phyloP scores from a whole-genome alignment of 768 basidiomycete genomes.

The Daedalea quercina region DNA sequence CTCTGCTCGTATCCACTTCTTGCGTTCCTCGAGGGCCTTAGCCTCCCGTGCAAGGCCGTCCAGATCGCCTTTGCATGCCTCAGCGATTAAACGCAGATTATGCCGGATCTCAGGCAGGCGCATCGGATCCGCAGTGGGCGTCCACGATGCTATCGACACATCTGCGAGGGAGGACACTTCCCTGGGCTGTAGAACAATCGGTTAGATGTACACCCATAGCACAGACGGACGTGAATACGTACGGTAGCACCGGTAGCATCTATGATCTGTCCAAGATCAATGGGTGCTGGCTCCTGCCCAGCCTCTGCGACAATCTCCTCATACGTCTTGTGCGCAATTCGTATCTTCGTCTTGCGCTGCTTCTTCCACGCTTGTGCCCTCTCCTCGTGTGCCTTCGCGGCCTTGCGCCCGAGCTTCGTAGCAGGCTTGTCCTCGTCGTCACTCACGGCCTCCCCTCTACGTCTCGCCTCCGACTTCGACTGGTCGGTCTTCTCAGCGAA shows the following conservation, averaged over 20 bases:
- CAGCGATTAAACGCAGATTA: constrained; percentile 83
- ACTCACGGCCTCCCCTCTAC: constrained; percentile 67
- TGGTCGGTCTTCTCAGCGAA: constrained; percentile 88
- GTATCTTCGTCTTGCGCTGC: constrained; percentile 78
- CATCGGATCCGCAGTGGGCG: constrained; percentile 78
- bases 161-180: constrained; percentile 85
- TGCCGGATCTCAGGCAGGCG: constrained; percentile 96
- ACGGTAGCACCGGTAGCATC: constrained; percentile 94
- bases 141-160: constrained; percentile 71
- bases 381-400: constrained; percentile 49
- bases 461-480: constrained; percentile 70
- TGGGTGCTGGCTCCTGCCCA: constrained; percentile 44
- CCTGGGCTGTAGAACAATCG: constrained; percentile 46
- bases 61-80: constrained; percentile 76
- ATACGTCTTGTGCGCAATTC: constrained; percentile 92
- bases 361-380: constrained; percentile 81
- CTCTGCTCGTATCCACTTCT: constrained; percentile 65
- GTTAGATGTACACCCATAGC: constrained; percentile 10
- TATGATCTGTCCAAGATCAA: constrained; percentile 80
- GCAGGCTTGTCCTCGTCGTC: constrained; percentile 49
- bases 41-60: constrained; percentile 90
- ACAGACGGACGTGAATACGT: constrained; percentile 23
- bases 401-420: constrained; percentile 42
- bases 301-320: constrained; percentile 92
- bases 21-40: constrained; percentile 71